phyloP scores from a whole-genome alignment of 805 yeast genomes.

The Torulaspora delbrueckii region DNA sequence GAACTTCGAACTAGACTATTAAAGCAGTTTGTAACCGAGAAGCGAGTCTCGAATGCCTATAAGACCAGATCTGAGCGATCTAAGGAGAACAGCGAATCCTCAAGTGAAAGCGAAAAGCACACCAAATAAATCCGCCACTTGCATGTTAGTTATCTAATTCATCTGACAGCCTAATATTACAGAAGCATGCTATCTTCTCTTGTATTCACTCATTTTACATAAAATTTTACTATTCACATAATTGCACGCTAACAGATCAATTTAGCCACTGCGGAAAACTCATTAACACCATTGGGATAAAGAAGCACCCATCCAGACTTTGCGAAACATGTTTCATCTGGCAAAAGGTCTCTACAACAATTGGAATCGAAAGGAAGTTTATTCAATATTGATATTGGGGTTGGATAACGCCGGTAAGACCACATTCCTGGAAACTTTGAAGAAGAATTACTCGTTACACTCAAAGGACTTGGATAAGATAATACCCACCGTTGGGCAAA shows the following conservation, averaged over 20 bases:
- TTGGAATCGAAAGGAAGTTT: slow-evolving; percentile 60
- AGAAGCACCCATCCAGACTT: background rate
- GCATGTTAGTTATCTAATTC: background rate
- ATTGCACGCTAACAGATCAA: background rate
- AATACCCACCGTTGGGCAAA: slow-evolving; percentile 93
- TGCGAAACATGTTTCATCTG: slow-evolving; percentile 56
- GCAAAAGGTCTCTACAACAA: slow-evolving; percentile 55
- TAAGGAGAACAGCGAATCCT: background rate
- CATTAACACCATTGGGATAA: background rate
- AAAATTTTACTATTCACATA: background rate
- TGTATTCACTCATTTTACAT: background rate
- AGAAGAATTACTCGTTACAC: slow-evolving; percentile 46
- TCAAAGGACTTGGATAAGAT: slow-evolving; percentile 57
- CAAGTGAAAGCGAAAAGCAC: background rate
- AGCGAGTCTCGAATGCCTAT: slow-evolving; percentile 12
- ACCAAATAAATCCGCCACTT: background rate
- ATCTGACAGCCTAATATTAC: too few relatives aligned
- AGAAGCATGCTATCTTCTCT: background rate
- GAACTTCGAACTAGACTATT: slow-evolving; percentile 15
- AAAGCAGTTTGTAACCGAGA: slow-evolving; percentile 10
- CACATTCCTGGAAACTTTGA: slow-evolving; percentile 63
- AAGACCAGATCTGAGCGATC: slow-evolving; percentile 9
- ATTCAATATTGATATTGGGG: slow-evolving; percentile 77
- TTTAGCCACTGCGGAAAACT: background rate
- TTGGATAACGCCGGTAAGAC: slow-evolving; percentile 97